Percentiles rank a stretch among this genome's conserved stretches.
phyloP scores from a whole-genome alignment of 1,284 basidiomycete species.

The Lentinula novae-zelandiae region DNA sequence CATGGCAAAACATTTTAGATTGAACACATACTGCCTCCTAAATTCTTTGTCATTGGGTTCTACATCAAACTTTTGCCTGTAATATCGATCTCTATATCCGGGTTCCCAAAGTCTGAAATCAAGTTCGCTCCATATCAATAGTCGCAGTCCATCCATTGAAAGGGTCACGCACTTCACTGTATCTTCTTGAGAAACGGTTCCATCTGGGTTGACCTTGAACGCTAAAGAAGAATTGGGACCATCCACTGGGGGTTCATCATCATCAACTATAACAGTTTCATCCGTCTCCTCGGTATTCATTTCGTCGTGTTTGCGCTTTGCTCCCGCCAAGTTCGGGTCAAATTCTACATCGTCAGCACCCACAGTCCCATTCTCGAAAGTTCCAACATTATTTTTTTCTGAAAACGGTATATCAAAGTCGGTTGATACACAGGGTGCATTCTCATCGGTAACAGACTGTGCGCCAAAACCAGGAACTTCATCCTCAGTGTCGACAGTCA shows the following conservation, averaged over 20 bases:
- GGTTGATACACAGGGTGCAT: neutral
- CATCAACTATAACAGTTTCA: slow-evolving; percentile 28
- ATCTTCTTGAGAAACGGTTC: slow-evolving; percentile 90
- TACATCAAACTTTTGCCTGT: slow-evolving; percentile 89
- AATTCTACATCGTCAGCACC: slow-evolving; percentile 5
- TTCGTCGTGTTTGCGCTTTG: slow-evolving; percentile 72
- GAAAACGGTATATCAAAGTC: neutral
- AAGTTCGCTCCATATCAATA: slow-evolving; percentile 18
- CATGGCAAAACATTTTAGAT: slow-evolving; percentile 2
- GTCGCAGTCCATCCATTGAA: slow-evolving; percentile 4
- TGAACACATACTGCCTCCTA: slow-evolving; percentile 59
- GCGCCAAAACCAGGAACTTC: slow-evolving; percentile 15
- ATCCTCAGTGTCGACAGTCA: slow-evolving; percentile 9
- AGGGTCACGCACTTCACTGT: slow-evolving; percentile 73
- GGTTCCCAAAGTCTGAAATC: slow-evolving; percentile 81
- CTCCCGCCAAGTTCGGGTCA: slow-evolving; percentile 29
- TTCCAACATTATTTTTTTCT: neutral
- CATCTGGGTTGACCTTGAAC: slow-evolving; percentile 77
- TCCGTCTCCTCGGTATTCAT: slow-evolving; percentile 51
- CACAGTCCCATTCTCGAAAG: neutral
- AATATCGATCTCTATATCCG: slow-evolving; percentile 95
- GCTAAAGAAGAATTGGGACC: slow-evolving; percentile 38
- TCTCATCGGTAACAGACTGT: neutral
- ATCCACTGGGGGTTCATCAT: slow-evolving; percentile 30
- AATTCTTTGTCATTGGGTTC: slow-evolving; percentile 72